Percentiles rank a stretch among this genome's conserved stretches.
Conservation (phyloP, 2,329 filamentous ascomycete species). For the Fusarium denticulatum region DNA sequence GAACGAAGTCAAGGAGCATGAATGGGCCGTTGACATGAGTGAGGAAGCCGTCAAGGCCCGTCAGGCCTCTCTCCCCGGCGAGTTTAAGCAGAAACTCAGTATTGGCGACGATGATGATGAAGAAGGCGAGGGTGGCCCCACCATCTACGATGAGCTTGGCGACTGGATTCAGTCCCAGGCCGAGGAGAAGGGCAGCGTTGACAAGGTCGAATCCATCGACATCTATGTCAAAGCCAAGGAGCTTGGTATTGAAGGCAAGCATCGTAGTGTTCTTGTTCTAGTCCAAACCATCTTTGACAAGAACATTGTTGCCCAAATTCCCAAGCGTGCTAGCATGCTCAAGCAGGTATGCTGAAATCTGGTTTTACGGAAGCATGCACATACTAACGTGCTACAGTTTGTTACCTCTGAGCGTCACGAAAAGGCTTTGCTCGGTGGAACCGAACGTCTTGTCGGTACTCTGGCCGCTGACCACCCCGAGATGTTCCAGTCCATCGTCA, state of each 20-base stretch:
- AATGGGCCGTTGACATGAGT: slow-evolving; percentile 97
- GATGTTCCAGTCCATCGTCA: slow-evolving; percentile 78
- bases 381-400: slow-evolving; percentile 62
- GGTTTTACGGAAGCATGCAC: not conserved
- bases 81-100: slow-evolving; percentile 92
- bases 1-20: slow-evolving; percentile 79
- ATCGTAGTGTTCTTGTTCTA: slow-evolving; percentile 90
- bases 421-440: slow-evolving; percentile 93
- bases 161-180: slow-evolving; percentile 87
- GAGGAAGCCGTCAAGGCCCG: slow-evolving; percentile 95
- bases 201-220: slow-evolving; percentile 85
- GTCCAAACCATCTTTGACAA: slow-evolving; percentile 95
- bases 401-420: slow-evolving; percentile 92
- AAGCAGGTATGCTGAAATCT: slow-evolving; percentile 73
- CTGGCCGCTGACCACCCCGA: slow-evolving; percentile 81
- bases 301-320: slow-evolving; percentile 87
- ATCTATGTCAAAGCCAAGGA: slow-evolving; percentile 98
- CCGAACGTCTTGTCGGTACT: slow-evolving; percentile 85
- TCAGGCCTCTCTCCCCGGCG: slow-evolving; percentile 89
- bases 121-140: slow-evolving; percentile 80
- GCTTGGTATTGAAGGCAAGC: slow-evolving; percentile 91
- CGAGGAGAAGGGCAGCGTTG: slow-evolving; percentile 75
- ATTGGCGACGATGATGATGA: slow-evolving; percentile 84
- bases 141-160: slow-evolving; percentile 88
- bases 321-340: slow-evolving; percentile 83